Conservation (phyloP, 139 green algal genomes). For the Chlamydomonas incerta region DNA sequence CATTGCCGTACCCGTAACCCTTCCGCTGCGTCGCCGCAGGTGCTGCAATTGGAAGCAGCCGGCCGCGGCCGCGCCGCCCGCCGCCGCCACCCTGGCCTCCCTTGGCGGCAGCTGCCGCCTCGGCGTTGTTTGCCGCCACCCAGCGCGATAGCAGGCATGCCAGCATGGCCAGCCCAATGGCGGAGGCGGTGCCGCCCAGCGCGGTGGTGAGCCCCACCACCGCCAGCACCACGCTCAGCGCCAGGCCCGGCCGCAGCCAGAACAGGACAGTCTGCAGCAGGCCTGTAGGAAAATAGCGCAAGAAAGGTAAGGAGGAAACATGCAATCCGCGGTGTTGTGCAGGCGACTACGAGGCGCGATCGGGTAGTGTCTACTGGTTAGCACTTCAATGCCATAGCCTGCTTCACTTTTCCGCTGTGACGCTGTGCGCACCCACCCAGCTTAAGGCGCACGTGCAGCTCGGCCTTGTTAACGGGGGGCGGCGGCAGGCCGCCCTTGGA, state of each 20-base stretch:
- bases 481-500: slow-evolving; percentile 16
- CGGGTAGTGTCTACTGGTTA: too few relatives aligned
- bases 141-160: slow-evolving; percentile 15
- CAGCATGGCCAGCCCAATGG: not conserved
- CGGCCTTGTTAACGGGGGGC: slow-evolving; percentile 13
- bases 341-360: too few relatives aligned
- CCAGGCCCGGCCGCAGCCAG: slow-evolving; percentile 29
- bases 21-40: not conserved
- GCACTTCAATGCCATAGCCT: too few relatives aligned
- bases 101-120: not conserved
- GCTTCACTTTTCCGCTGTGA: too few relatives aligned
- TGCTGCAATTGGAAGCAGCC: not conserved
- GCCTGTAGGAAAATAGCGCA: too few relatives aligned
- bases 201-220: not conserved
- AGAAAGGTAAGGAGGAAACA: too few relatives aligned
- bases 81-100: too few relatives aligned
- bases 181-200: not conserved
- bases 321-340: too few relatives aligned
- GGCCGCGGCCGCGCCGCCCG: too few relatives aligned
- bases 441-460: slow-evolving; percentile 13
- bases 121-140: not conserved
- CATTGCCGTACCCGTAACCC: not conserved
- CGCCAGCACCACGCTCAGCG: not conserved
- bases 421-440: not conserved
- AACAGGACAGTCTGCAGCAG: not conserved